These are phyloP conservation scores for Phaeosphaeriaceae sp. DNA, from an alignment of 2,329 filamentous ascomycete species.

Conservation along the genomic window DNA sequence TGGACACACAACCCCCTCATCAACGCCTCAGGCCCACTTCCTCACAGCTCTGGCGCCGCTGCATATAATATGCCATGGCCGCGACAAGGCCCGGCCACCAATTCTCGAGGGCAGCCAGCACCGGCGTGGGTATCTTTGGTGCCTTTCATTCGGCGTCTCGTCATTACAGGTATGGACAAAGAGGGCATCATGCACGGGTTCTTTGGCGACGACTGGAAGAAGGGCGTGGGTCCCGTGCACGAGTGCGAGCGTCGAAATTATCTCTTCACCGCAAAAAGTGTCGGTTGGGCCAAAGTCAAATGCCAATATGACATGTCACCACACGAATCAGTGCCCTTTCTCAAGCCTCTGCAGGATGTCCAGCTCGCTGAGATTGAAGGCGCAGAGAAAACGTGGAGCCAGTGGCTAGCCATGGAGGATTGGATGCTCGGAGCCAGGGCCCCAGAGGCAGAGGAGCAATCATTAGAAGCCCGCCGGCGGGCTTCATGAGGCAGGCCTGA, in stretches of 20 bases:
- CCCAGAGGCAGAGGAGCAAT: slow-evolving; percentile 54
- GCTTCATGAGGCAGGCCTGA: slow-evolving; percentile 24
- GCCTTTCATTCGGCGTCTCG: slow-evolving; percentile 87
- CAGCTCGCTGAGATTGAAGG: slow-evolving; percentile 80
- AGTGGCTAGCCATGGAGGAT: slow-evolving; percentile 96
- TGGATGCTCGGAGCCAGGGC: slow-evolving; percentile 94
- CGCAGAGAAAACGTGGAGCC: slow-evolving; percentile 87
- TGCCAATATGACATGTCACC: slow-evolving; percentile 86
- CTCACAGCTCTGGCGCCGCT: slow-evolving; percentile 39
- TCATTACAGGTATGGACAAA: slow-evolving; percentile 90
- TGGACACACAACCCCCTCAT: slow-evolving; percentile 61
- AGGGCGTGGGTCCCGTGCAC: slow-evolving; percentile 81
- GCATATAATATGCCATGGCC: slow-evolving; percentile 52
- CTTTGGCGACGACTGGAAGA: slow-evolving; percentile 91
- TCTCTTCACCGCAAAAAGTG: slow-evolving; percentile 92
- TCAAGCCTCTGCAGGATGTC: slow-evolving; percentile 80
- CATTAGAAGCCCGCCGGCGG: slow-evolving; percentile 28
- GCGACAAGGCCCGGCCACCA: slow-evolving; percentile 48
- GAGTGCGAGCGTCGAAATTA: slow-evolving; percentile 93
- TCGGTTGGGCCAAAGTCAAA: slow-evolving; percentile 88
- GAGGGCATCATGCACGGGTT: slow-evolving; percentile 89
- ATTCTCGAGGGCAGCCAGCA: slow-evolving; percentile 45
- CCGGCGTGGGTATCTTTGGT: slow-evolving; percentile 71
- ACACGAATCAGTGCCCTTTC: slow-evolving; percentile 84
- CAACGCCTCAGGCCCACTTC: slow-evolving; percentile 42